Evolutionary conservation across 106 monocot species (phyloP), one percentile per base, ranked within the genome.

Genomic region (Allium fistulosum): DNA sequence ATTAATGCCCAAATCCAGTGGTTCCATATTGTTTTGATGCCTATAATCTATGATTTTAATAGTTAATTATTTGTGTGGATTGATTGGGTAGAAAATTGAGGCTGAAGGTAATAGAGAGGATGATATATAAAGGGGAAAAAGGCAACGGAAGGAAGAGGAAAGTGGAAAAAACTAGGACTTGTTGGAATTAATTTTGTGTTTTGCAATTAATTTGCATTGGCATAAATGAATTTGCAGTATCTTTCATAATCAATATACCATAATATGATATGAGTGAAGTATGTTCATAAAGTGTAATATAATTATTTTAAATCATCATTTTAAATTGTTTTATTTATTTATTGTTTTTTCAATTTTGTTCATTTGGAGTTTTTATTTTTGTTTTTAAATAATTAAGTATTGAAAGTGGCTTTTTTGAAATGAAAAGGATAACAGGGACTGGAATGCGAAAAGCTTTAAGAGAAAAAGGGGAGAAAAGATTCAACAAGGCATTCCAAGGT

Each of bases 1-100:
- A 71, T 82, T 80, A 66, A 92, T 68, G 8, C 75, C 90, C 51
- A 84, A 64, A 26, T 85, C 88, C 7, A 70, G 66, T 11, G 50
- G 17, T 4, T 47, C 48, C 8, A 17, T 50, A 67, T 66, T 61
- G 6, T 61, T 27, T 49, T 49, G 60, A 75, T 58, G 14, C 37
- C 67, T 13, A 17, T 75, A 66, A 11, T 67, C 75, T 17, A 67
- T 66, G 7, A 75, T 59, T 27, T 51, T 59, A 9, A 16, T 8
- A 49, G 59, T 37, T 51, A 59, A 60, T 14, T 67, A 50, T 55
- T 75, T 61, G 16, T 89, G 73, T 22, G 22, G 22, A 22, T 22
- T 22, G 61, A 77, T 86, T 11, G 67, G 26, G 67, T 63, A 45
- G 9, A 47, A 63, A 62, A 63, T 26, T 37, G 46, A 63, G 63